phyloP scores from a whole-genome alignment of 305 asterid genomes.

The Fraxinus platypoda region DNA sequence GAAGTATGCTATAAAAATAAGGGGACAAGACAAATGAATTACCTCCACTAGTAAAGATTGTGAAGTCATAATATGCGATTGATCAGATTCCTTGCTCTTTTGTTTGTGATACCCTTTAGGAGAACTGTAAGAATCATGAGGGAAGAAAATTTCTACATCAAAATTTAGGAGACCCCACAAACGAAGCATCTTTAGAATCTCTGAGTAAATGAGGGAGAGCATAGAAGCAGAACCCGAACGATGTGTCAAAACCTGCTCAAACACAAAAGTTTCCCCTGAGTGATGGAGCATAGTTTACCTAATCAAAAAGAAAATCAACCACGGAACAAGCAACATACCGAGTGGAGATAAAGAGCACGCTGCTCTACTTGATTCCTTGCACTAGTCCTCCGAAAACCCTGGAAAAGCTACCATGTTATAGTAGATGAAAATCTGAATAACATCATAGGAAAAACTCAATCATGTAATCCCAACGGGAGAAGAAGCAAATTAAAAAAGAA shows the following conservation, averaged over 20 bases:
- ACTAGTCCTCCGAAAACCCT: constrained; percentile 69
- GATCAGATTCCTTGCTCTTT: constrained; percentile 66
- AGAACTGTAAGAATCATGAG: constrained; percentile 56
- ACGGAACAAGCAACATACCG: constrained; percentile 43
- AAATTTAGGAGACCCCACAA: constrained; percentile 61
- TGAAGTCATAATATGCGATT: constrained; percentile 57
- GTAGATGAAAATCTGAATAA: constrained; percentile 19
- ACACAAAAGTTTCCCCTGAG: constrained; percentile 19
- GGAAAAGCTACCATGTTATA: constrained; percentile 32
- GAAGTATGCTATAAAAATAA: constrained; percentile 9
- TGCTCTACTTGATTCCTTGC: constrained; percentile 56
- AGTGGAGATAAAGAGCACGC: constrained; percentile 75
- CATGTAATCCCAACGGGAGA: neutral
- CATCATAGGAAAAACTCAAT: constrained; percentile 9
- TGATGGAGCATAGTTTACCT: constrained; percentile 5
- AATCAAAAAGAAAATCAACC: constrained; percentile 13
- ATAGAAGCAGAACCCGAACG: constrained; percentile 73
- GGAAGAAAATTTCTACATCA: constrained; percentile 71
- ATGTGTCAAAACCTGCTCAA: constrained; percentile 75
- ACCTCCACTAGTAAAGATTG: constrained; percentile 69
- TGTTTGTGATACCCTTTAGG: constrained; percentile 72
- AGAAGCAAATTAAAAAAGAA: neutral
- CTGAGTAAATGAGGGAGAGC: constrained; percentile 72
- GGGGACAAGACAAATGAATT: constrained; percentile 15
- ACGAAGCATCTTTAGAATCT: constrained; percentile 73